Conservation (phyloP, 2,329 filamentous ascomycete genomes). For the Stagonosporopsis rhizophila region DNA sequence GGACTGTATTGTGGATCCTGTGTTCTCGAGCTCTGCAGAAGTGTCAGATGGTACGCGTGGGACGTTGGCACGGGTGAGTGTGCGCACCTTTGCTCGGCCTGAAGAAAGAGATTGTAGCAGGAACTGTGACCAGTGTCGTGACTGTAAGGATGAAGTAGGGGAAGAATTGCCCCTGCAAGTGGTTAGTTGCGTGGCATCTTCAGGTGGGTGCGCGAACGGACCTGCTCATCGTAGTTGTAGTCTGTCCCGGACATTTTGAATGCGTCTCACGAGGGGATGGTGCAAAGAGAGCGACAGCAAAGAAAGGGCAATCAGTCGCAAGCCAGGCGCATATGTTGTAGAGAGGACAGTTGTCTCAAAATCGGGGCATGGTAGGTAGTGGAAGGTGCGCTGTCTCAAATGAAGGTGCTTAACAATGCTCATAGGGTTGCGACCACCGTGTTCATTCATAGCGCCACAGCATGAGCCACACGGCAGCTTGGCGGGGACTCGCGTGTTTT, state of each 20-base stretch:
- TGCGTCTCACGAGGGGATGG: slow-evolving; percentile 25
- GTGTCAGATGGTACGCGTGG: slow-evolving; percentile 21
- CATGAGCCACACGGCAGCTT: slow-evolving; percentile 28
- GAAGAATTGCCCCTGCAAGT: slow-evolving; percentile 85
- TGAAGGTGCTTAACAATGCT: slow-evolving; percentile 37
- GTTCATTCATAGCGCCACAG: slow-evolving; percentile 35
- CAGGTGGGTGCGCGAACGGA: slow-evolving; percentile 45
- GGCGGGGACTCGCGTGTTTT: slow-evolving; percentile 7
- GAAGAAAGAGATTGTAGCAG: slow-evolving; percentile 87
- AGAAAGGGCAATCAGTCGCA: slow-evolving; percentile 23
- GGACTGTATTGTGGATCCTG: slow-evolving; percentile 81
- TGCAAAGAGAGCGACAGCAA: slow-evolving; percentile 28
- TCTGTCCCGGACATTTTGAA: slow-evolving; percentile 64
- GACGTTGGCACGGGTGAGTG: slow-evolving; percentile 6
- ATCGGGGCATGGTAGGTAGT: slow-evolving; percentile 30
- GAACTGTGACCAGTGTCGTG: slow-evolving; percentile 83
- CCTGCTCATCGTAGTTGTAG: slow-evolving; percentile 97
- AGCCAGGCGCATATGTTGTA: slow-evolving; percentile 25
- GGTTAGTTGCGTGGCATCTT: slow-evolving; percentile 22
- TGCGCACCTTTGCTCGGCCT: slow-evolving; percentile 72
- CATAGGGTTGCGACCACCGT: slow-evolving; percentile 39
- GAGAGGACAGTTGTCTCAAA: slow-evolving; percentile 23
- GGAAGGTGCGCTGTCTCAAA: slow-evolving; percentile 35
- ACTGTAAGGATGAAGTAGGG: slow-evolving; percentile 98
- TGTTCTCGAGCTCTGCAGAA: slow-evolving; percentile 72